Percentiles rank a stretch among this genome's conserved stretches.
Evolutionary conservation across 805 yeast genomes (phyloP).

Genomic region (Cyberlindnera maclurae): DNA sequence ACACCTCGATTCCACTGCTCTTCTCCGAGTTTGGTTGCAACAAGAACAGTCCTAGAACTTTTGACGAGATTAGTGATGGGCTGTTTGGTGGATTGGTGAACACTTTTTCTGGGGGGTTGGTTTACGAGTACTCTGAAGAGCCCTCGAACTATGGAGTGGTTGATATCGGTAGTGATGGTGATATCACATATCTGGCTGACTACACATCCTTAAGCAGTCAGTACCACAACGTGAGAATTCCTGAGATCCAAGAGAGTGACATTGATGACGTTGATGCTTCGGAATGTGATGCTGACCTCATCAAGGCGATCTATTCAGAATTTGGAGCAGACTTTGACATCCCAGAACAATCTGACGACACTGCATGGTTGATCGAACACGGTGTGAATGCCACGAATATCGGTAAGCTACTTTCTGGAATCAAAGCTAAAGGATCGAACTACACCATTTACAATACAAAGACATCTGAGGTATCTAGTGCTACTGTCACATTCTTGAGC

Average conservation of each 20-base stretch:
- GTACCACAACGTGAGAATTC: slow-evolving; percentile 29
- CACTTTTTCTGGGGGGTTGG: slow-evolving; percentile 82
- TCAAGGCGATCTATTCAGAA: slow-evolving; percentile 29
- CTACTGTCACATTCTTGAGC: slow-evolving; percentile 31
- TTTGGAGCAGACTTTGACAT: slow-evolving; percentile 42
- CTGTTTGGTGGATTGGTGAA: slow-evolving; percentile 58
- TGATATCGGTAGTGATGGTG: slow-evolving; percentile 37
- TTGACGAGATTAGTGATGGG: slow-evolving; percentile 69
- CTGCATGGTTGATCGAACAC: slow-evolving; percentile 35
- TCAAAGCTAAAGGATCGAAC: slow-evolving; percentile 30
- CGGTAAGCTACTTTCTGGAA: slow-evolving; percentile 37
- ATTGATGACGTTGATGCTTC: slow-evolving; percentile 26
- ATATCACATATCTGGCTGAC: slow-evolving; percentile 38
- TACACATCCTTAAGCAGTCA: slow-evolving; percentile 42
- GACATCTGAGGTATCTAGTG: slow-evolving; percentile 27
- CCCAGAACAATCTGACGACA: slow-evolving; percentile 41
- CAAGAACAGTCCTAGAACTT: slow-evolving; percentile 67
- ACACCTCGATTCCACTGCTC: slow-evolving; percentile 59
- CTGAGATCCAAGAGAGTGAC: slow-evolving; percentile 31
- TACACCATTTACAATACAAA: slow-evolving; percentile 32
- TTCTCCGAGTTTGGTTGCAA: slow-evolving; percentile 85
- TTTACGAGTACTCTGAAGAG: slow-evolving; percentile 86
- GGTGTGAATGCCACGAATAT: slow-evolving; percentile 40
- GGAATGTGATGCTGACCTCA: slow-evolving; percentile 34
- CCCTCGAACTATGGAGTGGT: slow-evolving; percentile 74